A percentile compares a stretch with the other conserved stretches of the same genome.
Evolutionary conservation across 495 filamentous ascomycete species (phyloP).

Genomic region (Trichoderma virens): DNA sequence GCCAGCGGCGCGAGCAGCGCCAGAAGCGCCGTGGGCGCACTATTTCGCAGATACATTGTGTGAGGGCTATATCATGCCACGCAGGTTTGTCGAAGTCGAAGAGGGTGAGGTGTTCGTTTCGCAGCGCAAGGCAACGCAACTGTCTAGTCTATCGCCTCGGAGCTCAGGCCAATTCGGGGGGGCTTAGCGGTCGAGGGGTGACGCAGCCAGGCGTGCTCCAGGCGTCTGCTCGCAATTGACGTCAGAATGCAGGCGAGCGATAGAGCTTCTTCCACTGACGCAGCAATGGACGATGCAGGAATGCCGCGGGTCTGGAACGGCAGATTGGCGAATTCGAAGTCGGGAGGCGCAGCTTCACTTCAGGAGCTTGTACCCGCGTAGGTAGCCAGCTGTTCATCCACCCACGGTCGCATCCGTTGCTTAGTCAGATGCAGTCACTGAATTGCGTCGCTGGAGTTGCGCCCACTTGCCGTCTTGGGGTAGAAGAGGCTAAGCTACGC

Average conservation of each 20-base stretch:
- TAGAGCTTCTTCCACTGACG: too few relatives aligned
- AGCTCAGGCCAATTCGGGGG: background rate
- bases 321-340: background rate
- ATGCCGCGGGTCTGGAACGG: background rate
- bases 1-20: constrained; percentile 45
- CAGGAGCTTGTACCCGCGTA: background rate
- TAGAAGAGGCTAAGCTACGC: too few relatives aligned
- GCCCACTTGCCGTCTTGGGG: background rate
- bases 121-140: background rate
- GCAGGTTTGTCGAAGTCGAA: background rate
- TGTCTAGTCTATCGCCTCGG: background rate
- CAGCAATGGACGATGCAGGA: background rate
- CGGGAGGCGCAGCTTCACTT: constrained; percentile 3
- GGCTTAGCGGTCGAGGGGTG: background rate
- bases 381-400: background rate
- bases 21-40: constrained; percentile 40
- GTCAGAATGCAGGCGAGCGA: background rate
- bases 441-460: background rate
- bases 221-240: background rate
- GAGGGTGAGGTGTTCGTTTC: background rate
- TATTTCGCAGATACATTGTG: constrained; percentile 40
- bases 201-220: constrained; percentile 1
- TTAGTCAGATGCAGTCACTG: background rate
- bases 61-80: constrained; percentile 3
- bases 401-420: background rate